Base-by-base conservation (phyloP, 768 basidiomycete species). In the Tubosaeta brunneosetosa region DNA sequence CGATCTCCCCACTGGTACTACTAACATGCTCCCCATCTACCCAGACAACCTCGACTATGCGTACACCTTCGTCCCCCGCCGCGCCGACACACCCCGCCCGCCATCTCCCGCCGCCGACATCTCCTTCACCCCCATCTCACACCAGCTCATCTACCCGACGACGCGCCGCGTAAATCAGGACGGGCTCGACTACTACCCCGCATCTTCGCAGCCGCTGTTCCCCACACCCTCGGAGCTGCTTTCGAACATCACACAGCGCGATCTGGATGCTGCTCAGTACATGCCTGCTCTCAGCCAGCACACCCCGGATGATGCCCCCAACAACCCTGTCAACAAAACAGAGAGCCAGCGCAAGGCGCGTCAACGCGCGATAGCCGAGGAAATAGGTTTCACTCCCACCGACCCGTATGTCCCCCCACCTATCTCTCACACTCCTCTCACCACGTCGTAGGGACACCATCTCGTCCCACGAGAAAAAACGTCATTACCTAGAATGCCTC, bases 391-490 rank as follows among this genome's bases (percentile, higher is more conserved):
- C 55, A 60, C 71, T 1, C 78, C 78, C 6, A 84, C 82, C 16
- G 85, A 85, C 61, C 83, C 82, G 84, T 84, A 59, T 51, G 82
- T 73, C 0, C 19, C 40, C 31, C 43, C 25, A 17, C 16, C 0
- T 32, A 1, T 11, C 4, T 33, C 14, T 13, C 22, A 8, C 14
- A 17, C 11, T 12, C 16, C 33, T 32, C 44, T 31, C 14, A 22
- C 44, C 16, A 12, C 22, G 2, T 41, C 19, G 4, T 17, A 85
- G 84, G 1, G 86, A 88, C 47, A 75, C 76, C n/a, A 87, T 89
- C 50, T 84, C 86, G 3, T 86, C 85, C 6, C 86, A 89, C 59
- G 86, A 88, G 61, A 88, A 88, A 61, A 88, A 88, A 59, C 71
- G 86, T 3, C 77, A 83, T 59, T 88, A 88, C 60, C 75, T 88